Conservation (phyloP, 768 basidiomycete species). For the Xerocomellus intermedius region DNA sequence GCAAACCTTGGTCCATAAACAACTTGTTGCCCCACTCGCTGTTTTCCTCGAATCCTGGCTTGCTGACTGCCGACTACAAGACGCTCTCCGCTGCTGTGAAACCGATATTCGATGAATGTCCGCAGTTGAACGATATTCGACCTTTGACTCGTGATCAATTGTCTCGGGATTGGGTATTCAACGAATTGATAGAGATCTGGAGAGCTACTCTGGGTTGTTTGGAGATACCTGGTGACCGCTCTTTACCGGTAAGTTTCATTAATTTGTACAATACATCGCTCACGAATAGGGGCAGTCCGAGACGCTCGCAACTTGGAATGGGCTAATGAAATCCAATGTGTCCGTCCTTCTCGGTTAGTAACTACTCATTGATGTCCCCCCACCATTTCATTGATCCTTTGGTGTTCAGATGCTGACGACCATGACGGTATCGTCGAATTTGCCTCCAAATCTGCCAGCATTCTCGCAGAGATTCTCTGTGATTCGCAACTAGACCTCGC, state of each 20-base stretch:
- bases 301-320: constrained; percentile 55
- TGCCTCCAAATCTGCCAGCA: constrained; percentile 37
- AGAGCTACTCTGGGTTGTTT: constrained; percentile 43
- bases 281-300: constrained; percentile 36
- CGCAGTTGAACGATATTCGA: constrained; percentile 52
- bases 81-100: constrained; percentile 47
- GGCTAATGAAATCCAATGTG: constrained; percentile 51
- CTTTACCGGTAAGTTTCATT: constrained; percentile 47
- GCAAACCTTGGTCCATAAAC: constrained; percentile 44
- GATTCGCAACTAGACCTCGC: constrained; percentile 46
- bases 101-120: constrained; percentile 53
- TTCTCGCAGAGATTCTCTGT: constrained; percentile 49
- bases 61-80: constrained; percentile 53
- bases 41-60: constrained; percentile 55
- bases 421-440: constrained; percentile 40
- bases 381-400: constrained; percentile 5
- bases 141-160: constrained; percentile 60
- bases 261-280: background rate
- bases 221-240: constrained; percentile 43
- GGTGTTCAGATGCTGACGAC: constrained; percentile 42
- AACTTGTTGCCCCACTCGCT: constrained; percentile 51
- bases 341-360: constrained; percentile 53
- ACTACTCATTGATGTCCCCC: constrained; percentile 3
- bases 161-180: constrained; percentile 49
- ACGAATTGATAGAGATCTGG: constrained; percentile 55